Conservation (phyloP, 1,284 basidiomycete species). For the Rugosomyces carneus region DNA sequence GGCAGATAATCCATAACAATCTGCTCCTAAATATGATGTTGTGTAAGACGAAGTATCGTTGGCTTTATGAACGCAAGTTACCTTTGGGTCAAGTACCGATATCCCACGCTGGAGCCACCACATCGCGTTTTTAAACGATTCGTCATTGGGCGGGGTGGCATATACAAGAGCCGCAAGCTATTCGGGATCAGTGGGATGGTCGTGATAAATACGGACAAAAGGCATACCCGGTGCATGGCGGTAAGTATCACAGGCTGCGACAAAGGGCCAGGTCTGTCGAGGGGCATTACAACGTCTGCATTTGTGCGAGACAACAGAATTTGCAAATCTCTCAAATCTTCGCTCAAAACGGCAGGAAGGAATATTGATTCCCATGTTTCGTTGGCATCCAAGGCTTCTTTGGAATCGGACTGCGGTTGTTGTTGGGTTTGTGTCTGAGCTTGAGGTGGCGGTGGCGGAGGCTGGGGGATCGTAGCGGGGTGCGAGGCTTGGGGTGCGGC, state of each 20-base stretch:
- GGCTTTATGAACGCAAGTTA: slow-evolving; percentile 27
- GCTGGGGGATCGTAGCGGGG: slow-evolving; percentile 64
- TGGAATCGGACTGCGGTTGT: slow-evolving; percentile 46
- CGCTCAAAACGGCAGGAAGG: slow-evolving; percentile 50
- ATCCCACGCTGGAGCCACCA: slow-evolving; percentile 81
- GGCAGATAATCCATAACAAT: slow-evolving; percentile 75
- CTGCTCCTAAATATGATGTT: slow-evolving; percentile 49
- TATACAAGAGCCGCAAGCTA: slow-evolving; percentile 68
- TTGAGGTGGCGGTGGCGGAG: slow-evolving; percentile 33
- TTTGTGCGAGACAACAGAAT: slow-evolving; percentile 67
- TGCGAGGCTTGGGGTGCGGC: slow-evolving; percentile 73
- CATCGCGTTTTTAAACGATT: slow-evolving; percentile 69
- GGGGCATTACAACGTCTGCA: slow-evolving; percentile 72
- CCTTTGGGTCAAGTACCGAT: slow-evolving; percentile 63
- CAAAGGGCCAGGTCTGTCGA: slow-evolving; percentile 59
- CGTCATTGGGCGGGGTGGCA: slow-evolving; percentile 69
- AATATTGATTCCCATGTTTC: slow-evolving; percentile 72
- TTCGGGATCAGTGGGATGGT: slow-evolving; percentile 10
- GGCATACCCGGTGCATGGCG: slow-evolving; percentile 68
- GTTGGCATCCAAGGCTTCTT: slow-evolving; percentile 57
- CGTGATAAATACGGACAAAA: slow-evolving; percentile 1
- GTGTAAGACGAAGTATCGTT: slow-evolving; percentile 1
- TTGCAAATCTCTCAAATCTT: slow-evolving; percentile 66
- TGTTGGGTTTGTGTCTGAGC: slow-evolving; percentile 19
- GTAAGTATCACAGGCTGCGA: slow-evolving; percentile 79